These are phyloP conservation scores for Geotrichum reessii DNA, from an alignment of 1,139 yeast genomes.

Conservation along the genomic window DNA sequence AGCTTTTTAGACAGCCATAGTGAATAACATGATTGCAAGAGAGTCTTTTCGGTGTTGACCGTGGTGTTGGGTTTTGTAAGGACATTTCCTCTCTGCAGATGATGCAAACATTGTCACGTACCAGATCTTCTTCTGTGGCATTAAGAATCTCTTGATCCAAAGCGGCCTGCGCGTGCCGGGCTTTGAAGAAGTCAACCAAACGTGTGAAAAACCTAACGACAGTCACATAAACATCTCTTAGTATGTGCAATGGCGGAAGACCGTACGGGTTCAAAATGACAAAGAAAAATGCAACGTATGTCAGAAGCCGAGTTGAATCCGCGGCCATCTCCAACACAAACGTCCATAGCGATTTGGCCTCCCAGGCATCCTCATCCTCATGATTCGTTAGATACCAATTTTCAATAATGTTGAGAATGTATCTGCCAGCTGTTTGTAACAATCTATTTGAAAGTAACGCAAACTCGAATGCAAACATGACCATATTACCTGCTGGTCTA, in stretches of 20 bases:
- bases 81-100: constrained; percentile 83
- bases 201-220: constrained; percentile 47
- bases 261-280: constrained; percentile 45
- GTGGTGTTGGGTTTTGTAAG: constrained; percentile 32
- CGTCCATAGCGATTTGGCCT: constrained; percentile 56
- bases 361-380: constrained; percentile 66
- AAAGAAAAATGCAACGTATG: constrained; percentile 51
- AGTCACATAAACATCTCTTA: constrained; percentile 62
- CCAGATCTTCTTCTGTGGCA: constrained; percentile 60
- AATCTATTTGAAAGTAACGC: constrained; percentile 58
- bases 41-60: constrained; percentile 62
- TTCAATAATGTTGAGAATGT: constrained; percentile 55
- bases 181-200: constrained; percentile 48
- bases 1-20: constrained; percentile 81
- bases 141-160: constrained; percentile 55
- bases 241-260: constrained; percentile 54
- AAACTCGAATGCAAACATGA: constrained; percentile 73
- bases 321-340: constrained; percentile 54
- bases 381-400: constrained; percentile 42
- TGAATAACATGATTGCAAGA: constrained; percentile 86
- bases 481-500: constrained; percentile 37
- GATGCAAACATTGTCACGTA: constrained; percentile 61
- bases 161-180: constrained; percentile 56
- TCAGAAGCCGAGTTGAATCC: constrained; percentile 35
- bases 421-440: constrained; percentile 45